A percentile compares a stretch with the other conserved stretches of the same genome.
phyloP scores from a whole-genome alignment of 148 eudicot genomes.

The Hydrangea macrophylla region DNA sequence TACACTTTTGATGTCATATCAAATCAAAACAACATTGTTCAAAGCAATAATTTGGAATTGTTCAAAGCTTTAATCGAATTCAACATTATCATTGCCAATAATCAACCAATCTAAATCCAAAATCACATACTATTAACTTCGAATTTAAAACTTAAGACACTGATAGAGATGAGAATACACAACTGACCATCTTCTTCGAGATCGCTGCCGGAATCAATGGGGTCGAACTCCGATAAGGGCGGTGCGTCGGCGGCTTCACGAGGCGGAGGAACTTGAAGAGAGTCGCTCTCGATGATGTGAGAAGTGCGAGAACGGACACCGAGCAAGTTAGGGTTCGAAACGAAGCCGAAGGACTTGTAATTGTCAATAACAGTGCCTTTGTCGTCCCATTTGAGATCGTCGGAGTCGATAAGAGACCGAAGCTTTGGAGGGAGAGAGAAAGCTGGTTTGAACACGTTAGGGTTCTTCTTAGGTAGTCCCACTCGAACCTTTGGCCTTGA shows the following conservation, averaged over 20 bases:
- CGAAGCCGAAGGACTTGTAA: slow-evolving; percentile 86
- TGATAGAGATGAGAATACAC: neutral
- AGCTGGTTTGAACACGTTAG: slow-evolving; percentile 63
- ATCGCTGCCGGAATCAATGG: slow-evolving; percentile 75
- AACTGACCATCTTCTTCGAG: slow-evolving; percentile 91
- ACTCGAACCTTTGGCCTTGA: slow-evolving; percentile 74
- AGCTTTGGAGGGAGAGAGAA: slow-evolving; percentile 86
- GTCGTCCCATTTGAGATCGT: slow-evolving; percentile 70
- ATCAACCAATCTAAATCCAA: neutral
- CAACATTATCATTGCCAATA: neutral
- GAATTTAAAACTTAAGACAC: neutral
- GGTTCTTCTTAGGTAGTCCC: slow-evolving; percentile 72
- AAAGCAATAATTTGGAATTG: too few relatives aligned
- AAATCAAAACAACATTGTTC: too few relatives aligned
- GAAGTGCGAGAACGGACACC: slow-evolving; percentile 62
- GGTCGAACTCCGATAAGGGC: slow-evolving; percentile 58
- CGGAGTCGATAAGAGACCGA: slow-evolving; percentile 50
- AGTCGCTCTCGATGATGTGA: slow-evolving; percentile 60
- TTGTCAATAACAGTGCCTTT: slow-evolving; percentile 67
- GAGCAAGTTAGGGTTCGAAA: slow-evolving; percentile 83
- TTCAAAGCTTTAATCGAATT: neutral
- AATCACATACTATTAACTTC: neutral
- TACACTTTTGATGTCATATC: too few relatives aligned
- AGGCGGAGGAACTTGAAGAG: slow-evolving; percentile 66
- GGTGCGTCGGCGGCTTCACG: slow-evolving; percentile 14